A percentile compares a stretch with the other conserved stretches of the same genome.
Conservation (phyloP, 495 filamentous ascomycete genomes). For the Immersiella caudata region DNA sequence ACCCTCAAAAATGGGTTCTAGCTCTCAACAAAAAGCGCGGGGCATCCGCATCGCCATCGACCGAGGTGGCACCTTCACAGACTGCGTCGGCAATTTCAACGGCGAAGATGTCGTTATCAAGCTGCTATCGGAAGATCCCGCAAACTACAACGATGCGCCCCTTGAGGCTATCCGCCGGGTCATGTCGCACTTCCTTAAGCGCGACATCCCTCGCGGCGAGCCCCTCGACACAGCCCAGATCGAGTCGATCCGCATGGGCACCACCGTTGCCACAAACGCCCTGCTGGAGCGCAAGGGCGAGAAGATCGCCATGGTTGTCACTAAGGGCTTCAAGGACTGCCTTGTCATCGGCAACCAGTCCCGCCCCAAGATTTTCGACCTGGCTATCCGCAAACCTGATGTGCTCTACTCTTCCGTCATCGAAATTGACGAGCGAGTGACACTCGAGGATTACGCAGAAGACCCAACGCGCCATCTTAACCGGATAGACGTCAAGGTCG, state of each 20-base stretch:
- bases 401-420: conserved; percentile 76
- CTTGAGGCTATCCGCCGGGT: conserved; percentile 91
- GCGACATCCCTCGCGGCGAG: conserved; percentile 77
- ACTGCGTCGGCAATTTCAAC: conserved; percentile 66
- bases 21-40: conserved; percentile 31
- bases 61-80: conserved; percentile 73
- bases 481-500: conserved; percentile 50
- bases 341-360: conserved; percentile 86
- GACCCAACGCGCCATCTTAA: conserved; percentile 66
- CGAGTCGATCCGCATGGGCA: conserved; percentile 85
- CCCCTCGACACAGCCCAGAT: conserved; percentile 84
- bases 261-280: conserved; percentile 86
- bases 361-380: conserved; percentile 80
- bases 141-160: conserved; percentile 86
- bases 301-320: conserved; percentile 86
- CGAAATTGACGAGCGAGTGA: conserved; percentile 82
- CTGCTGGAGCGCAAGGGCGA: conserved; percentile 93
- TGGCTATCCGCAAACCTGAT: conserved; percentile 77
- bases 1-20: conserved; percentile 14
- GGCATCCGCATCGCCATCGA: conserved; percentile 64
- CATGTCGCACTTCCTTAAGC: conserved; percentile 75
- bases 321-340: conserved; percentile 91
- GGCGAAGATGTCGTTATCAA: conserved; percentile 82
- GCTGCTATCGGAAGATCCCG: conserved; percentile 85
- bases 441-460: conserved; percentile 85